Percentiles rank a stretch among this genome's conserved stretches.
Conservation (phyloP, 2,329 filamentous ascomycete species). For the Curvularia hawaiiensis region DNA sequence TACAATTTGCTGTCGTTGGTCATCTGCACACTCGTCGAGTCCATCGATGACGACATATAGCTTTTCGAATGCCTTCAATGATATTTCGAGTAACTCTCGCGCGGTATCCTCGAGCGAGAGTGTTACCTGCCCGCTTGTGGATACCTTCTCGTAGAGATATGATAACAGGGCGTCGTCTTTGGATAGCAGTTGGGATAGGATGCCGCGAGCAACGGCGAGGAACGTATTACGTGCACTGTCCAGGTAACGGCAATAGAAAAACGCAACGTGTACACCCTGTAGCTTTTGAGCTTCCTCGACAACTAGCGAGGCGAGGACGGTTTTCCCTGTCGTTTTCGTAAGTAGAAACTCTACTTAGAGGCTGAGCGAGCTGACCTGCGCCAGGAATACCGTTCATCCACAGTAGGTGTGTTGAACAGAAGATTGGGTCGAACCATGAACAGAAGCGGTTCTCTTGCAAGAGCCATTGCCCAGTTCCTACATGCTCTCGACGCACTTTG, state of each 20-base stretch:
- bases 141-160: constrained; percentile 4
- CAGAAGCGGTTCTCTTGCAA: constrained; percentile 24
- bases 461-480: constrained; percentile 29
- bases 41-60: constrained; percentile 38
- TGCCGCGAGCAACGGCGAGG: constrained; percentile 2
- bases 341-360: not conserved
- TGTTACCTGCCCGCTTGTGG: constrained; percentile 2
- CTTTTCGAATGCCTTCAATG: constrained; percentile 30
- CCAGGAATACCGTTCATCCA: constrained; percentile 26
- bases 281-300: constrained; percentile 25
- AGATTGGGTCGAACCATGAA: constrained; percentile 23
- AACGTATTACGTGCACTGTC: constrained; percentile 15
- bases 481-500: constrained; percentile 7
- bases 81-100: constrained; percentile 13
- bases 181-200: constrained; percentile 3
- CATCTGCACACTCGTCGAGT: constrained; percentile 49
- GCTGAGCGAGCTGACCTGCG: constrained; percentile 10
- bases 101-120: constrained; percentile 1
- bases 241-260: constrained; percentile 30
- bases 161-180: not conserved
- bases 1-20: constrained; percentile 30
- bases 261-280: constrained; percentile 16
- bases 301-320: constrained; percentile 33
- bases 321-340: constrained; percentile 29
- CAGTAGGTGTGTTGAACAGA: constrained; percentile 14